These are phyloP conservation scores for Grosmannia huntii DNA, from an alignment of 2,329 filamentous ascomycete species.

Conservation along the genomic window DNA sequence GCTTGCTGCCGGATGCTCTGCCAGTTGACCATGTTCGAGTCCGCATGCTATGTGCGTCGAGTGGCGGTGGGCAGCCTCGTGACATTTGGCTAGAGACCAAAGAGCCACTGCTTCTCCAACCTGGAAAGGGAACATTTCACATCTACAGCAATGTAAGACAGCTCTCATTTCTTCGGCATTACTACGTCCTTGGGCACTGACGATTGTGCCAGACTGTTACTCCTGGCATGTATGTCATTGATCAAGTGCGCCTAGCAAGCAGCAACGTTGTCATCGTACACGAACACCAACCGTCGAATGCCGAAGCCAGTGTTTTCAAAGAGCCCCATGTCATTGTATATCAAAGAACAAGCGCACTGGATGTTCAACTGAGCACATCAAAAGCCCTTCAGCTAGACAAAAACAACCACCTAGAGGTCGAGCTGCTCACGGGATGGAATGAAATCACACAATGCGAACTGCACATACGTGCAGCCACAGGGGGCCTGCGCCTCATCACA, in stretches of 20 bases:
- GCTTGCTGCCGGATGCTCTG: conserved; percentile 60
- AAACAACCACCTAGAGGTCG: conserved; percentile 63
- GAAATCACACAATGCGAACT: conserved; percentile 45
- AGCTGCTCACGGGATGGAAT: conserved; percentile 64
- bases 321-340: conserved; percentile 59
- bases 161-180: conserved; percentile 12
- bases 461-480: conserved; percentile 50
- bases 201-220: conserved; percentile 38
- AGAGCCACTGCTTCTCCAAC: conserved; percentile 33
- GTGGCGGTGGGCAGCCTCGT: conserved; percentile 35
- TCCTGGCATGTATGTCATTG: conserved; percentile 62
- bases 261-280: conserved; percentile 53
- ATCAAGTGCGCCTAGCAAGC: conserved; percentile 53
- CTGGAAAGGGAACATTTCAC: conserved; percentile 36
- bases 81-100: conserved; percentile 34
- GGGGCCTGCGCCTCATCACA: conserved; percentile 50
- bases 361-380: conserved; percentile 53
- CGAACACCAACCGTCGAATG: conserved; percentile 26
- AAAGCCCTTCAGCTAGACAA: conserved; percentile 68
- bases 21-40: conserved; percentile 52
- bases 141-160: conserved; percentile 31
- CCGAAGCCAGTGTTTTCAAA: conserved; percentile 35
- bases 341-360: conserved; percentile 54
- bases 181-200: background rate
- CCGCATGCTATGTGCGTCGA: conserved; percentile 42